These are phyloP conservation scores for Leccinum angustisporum DNA, from an alignment of 1,284 basidiomycete species.

Conservation along the genomic window DNA sequence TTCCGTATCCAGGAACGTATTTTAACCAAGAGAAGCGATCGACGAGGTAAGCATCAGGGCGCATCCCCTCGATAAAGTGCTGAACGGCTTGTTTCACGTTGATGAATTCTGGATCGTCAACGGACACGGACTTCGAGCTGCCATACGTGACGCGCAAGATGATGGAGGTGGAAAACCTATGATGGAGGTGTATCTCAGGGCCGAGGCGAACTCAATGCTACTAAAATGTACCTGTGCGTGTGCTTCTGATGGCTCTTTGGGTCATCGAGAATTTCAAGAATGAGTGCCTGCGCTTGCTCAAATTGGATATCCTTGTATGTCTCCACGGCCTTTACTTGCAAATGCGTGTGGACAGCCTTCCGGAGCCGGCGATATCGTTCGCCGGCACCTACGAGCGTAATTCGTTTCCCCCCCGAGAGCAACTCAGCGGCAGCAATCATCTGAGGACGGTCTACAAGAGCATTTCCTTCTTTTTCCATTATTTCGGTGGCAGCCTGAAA, in stretches of 20 bases:
- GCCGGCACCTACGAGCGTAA: constrained; percentile 25
- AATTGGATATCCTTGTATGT: constrained; percentile 38
- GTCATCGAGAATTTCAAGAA: constrained; percentile 40
- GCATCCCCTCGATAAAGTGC: constrained; percentile 50
- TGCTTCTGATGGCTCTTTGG: constrained; percentile 38
- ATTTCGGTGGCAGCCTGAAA: constrained; percentile 36
- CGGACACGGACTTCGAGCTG: constrained; percentile 46
- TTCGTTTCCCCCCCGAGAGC: constrained; percentile 32
- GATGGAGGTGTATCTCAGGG: not conserved
- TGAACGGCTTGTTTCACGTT: constrained; percentile 47
- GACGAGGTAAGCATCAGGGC: constrained; percentile 58
- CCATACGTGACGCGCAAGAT: constrained; percentile 69
- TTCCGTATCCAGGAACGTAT: constrained; percentile 32
- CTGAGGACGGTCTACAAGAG: constrained; percentile 35
- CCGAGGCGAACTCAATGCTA: not conserved
- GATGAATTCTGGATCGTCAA: constrained; percentile 57
- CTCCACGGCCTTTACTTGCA: constrained; percentile 37
- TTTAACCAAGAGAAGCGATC: constrained; percentile 58
- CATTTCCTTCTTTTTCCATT: constrained; percentile 39
- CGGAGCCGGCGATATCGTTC: constrained; percentile 32
- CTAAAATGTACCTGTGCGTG: constrained; percentile 21
- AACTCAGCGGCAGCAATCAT: constrained; percentile 32
- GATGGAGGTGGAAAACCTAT: constrained; percentile 61
- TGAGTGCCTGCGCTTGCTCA: constrained; percentile 34
- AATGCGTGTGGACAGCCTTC: constrained; percentile 40